Evolutionary conservation across 2,329 filamentous ascomycete genomes (phyloP), one percentile per base, ranked within the genome.

Genomic region (Alternaria triticina): DNA sequence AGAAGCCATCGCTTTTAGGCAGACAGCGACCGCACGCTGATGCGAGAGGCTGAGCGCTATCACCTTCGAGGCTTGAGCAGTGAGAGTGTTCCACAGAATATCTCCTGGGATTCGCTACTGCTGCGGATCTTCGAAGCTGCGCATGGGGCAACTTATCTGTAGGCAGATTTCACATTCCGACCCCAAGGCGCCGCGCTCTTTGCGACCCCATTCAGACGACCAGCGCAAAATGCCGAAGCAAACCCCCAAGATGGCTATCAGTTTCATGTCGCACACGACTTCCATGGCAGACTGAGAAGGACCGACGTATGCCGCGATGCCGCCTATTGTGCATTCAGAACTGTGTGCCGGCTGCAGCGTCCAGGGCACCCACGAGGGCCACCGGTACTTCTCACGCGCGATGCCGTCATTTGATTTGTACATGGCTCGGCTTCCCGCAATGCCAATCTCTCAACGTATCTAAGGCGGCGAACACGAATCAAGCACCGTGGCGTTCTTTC

Each of bases 401-500:
- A 69, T 69, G 67, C 62, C 67, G 67, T 70, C 65, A 70, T 70
- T 45, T 49, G 25, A 52, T 45, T 50, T 44, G 47, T 50, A 40
- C 46, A 22, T 40, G 59, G 36, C 56, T 33, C 36, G 54, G 46
- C 27, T 27, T 51, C 27, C 47, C 49, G 17, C 46, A 28, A 54
- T 47, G 33, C 45, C 57, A 57, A 50, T 44, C 43, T 59, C 60
- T 33, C 59, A 49, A 56, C 52, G 51, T 20, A 23, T 13, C n/a
- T 54, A 33, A 13, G 33, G 52, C 25, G 59, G 36, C 25, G n/a
- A 54, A 13, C 57, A 36, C 36, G 46, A 54, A 49, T 54, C 54
- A 57, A 67, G 55, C 46, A 54, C 58, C 50, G 57, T 17, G 36
- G 58, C 58, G 25, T 51, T 47, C 27, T 62, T 40, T 43, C 50